Conservation (phyloP, 1,284 basidiomycete genomes). For the Sphagnurus paluster region DNA sequence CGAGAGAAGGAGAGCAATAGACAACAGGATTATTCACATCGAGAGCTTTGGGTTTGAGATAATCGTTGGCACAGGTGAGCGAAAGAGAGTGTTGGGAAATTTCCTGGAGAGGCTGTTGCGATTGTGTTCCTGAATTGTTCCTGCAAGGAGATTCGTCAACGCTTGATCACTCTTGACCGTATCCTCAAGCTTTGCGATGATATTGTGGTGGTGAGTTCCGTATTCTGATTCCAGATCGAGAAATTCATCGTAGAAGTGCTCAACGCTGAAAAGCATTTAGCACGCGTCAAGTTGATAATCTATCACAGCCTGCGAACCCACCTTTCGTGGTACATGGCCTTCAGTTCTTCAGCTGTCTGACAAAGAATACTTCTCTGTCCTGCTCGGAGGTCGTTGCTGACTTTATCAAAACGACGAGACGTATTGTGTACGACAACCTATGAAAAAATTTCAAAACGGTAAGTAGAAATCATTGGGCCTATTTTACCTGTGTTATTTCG, state of each 20-base stretch:
- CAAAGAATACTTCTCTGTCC: constrained; percentile 27
- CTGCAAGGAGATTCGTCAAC: constrained; percentile 24
- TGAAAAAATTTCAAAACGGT: neutral
- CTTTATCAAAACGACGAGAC: constrained; percentile 28
- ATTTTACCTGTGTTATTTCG: constrained; percentile 20
- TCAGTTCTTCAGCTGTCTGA: constrained; percentile 26
- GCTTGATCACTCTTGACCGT: constrained; percentile 28
- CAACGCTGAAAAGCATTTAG: constrained; percentile 21
- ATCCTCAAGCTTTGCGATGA: constrained; percentile 29
- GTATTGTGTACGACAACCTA: constrained; percentile 30
- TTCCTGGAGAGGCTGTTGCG: constrained; percentile 36
- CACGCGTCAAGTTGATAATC: neutral
- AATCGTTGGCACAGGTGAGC: constrained; percentile 13
- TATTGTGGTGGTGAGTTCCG: constrained; percentile 28
- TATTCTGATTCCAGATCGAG: constrained; percentile 41
- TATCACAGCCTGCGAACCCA: constrained; percentile 9
- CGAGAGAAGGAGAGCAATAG: neutral
- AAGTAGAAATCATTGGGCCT: neutral
- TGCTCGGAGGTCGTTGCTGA: constrained; percentile 25
- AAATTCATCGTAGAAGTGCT: constrained; percentile 31
- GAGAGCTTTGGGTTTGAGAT: constrained; percentile 19
- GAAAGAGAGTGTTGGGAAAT: constrained; percentile 32
- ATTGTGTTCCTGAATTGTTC: constrained; percentile 33
- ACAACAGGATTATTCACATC: constrained; percentile 7
- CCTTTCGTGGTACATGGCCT: constrained; percentile 28